Base-by-base conservation (phyloP, 768 basidiomycete genomes). In the Naganishia randhawae region DNA sequence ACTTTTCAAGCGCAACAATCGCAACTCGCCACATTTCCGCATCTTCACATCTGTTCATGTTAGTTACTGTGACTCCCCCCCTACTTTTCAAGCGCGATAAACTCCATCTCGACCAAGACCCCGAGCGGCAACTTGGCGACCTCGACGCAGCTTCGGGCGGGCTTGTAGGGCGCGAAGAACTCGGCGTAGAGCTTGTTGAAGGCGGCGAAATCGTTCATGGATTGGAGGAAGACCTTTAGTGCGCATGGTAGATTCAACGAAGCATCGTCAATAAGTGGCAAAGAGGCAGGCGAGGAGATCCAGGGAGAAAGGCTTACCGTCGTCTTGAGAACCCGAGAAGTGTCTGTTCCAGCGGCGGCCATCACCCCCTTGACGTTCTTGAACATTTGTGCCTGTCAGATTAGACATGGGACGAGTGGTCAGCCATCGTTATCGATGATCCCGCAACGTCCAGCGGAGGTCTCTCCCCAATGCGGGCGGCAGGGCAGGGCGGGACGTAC, bases 131-230 rank as follows among this genome's bases (percentile, higher is more conserved):
- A 84, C 51, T 91, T 84, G 9, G 84, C 87, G 37, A 82, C 82
- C 82, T 97, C 92, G 63, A 99, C 91, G 35, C 89, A 87, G 33
- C 92, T 92, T 70, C 96, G 84, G 3, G 96, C 93, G 53, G 96
- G 95, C 80, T 90, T 93, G 82, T 94, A 90, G 35, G 86, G 84
- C 11, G 90, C 92, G 77, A 98, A 97, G 81, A 90, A 88, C 65
- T 85, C 82, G 39, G 85, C 85, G 78, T 96, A 98, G 70, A 92
- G 83, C 17, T 80, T 85, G 79, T 97, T 97, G 74, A 96, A 86
- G 45, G 84, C 82, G 3, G 76, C 86, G 76, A 98, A 98, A 80
- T 99, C 90, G 72, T 90, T 83, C 91, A 98, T 94, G 70, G 85
- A 82, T 80, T 95, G 92, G 78, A 98, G 81, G 82, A 96, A 98